phyloP scores from a whole-genome alignment of 2,329 filamentous ascomycete species.

The Pestalotiopsis sp. region DNA sequence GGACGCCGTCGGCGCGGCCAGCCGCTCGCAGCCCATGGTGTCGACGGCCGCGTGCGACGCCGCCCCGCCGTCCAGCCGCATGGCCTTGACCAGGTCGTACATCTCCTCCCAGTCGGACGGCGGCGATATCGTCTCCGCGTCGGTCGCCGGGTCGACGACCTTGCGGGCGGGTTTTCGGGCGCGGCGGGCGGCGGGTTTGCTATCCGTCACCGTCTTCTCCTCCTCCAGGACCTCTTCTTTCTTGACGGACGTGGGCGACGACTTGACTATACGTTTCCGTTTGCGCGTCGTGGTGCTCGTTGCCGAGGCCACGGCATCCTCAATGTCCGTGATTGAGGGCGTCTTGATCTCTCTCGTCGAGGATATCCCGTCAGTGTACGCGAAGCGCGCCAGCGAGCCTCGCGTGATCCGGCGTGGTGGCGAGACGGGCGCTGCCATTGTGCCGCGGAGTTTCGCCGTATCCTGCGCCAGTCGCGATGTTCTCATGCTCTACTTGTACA shows the following conservation, averaged over 20 bases:
- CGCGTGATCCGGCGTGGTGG: constrained; percentile 33
- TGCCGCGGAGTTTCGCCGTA: constrained; percentile 10
- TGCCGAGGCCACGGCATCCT: constrained; percentile 25
- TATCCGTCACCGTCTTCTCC: constrained; percentile 7
- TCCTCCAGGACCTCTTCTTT: constrained; percentile 17
- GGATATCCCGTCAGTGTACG: constrained; percentile 20
- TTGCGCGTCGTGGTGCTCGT: constrained; percentile 22
- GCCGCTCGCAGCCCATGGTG: constrained; percentile 91
- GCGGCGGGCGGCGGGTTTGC: constrained; percentile 15
- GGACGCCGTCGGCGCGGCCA: constrained; percentile 58
- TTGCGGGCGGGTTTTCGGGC: constrained; percentile 31
- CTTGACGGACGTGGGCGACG: constrained; percentile 12
- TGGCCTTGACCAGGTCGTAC: constrained; percentile 75
- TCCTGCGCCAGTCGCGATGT: constrained; percentile 13
- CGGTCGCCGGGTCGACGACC: constrained; percentile 23
- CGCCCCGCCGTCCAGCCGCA: constrained; percentile 61
- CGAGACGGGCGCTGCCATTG: constrained; percentile 25
- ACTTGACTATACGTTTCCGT: constrained; percentile 27
- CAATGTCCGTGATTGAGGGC: constrained; percentile 27
- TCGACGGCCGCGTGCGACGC: constrained; percentile 84
- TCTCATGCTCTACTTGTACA: constrained; percentile 15
- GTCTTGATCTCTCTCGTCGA: constrained; percentile 16
- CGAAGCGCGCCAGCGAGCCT: constrained; percentile 33
- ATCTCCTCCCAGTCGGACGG: constrained; percentile 67
- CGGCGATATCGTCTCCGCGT: constrained; percentile 21